Evolutionary conservation across 352 stramenopile genomes (phyloP).

Genomic region (Phytophthora ramorum): DNA sequence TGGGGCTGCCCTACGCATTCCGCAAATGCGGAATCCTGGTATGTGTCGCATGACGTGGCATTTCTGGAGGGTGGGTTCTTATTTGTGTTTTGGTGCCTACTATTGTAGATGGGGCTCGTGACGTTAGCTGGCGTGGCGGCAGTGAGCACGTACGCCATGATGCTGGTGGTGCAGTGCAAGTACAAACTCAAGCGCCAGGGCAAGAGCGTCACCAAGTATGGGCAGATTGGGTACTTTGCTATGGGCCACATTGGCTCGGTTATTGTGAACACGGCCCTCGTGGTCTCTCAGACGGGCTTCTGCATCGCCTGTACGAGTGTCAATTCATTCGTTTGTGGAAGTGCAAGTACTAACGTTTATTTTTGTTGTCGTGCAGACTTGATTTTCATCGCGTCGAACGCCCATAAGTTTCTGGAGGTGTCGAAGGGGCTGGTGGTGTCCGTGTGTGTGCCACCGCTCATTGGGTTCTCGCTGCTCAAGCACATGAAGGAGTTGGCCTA

Average conservation of each 20-base stretch:
- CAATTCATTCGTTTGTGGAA: not conserved
- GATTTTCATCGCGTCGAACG: conserved; percentile 93
- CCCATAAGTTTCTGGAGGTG: conserved; percentile 74
- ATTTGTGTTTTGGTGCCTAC: not conserved
- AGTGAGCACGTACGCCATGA: conserved; percentile 77
- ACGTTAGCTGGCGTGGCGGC: conserved; percentile 60
- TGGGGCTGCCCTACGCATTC: conserved; percentile 93
- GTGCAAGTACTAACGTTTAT: not conserved
- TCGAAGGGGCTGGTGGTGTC: conserved; percentile 62
- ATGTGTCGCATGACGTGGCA: not conserved
- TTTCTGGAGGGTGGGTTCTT: not conserved
- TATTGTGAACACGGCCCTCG: conserved; percentile 87
- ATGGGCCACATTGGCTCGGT: conserved; percentile 69
- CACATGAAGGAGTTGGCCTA: conserved; percentile 91
- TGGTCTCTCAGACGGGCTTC: conserved; percentile 91
- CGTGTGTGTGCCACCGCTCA: conserved; percentile 68
- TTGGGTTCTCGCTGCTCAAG: conserved; percentile 83
- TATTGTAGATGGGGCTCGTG: conserved; percentile 53
- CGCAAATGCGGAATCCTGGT: conserved; percentile 85
- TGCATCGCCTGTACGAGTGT: conserved; percentile 78
- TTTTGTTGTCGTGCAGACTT: conserved; percentile 56
- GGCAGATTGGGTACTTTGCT: conserved; percentile 85
- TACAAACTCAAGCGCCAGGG: conserved; percentile 73
- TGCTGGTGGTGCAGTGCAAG: conserved; percentile 82
- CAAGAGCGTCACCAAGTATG: conserved; percentile 72